Evolutionary conservation across 192 early-diverging fungal species (phyloP).

Genomic region (Coemansia sp.): DNA sequence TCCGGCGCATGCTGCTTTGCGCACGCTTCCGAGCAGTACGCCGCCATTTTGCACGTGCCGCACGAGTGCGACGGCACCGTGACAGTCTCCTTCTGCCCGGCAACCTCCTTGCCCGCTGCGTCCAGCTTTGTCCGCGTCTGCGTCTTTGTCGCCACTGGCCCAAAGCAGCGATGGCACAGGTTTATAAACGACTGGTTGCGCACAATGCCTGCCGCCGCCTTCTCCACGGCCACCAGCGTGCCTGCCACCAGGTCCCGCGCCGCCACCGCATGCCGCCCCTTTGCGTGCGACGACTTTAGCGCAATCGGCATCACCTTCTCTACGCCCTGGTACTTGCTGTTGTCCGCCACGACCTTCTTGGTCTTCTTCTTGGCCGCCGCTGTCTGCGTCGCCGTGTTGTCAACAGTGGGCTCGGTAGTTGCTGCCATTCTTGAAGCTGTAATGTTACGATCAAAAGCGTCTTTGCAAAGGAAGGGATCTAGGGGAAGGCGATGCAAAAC

Average conservation of each 20-base stretch:
- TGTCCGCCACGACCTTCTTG: slow-evolving; percentile 53
- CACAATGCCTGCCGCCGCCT: slow-evolving; percentile 56
- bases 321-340: slow-evolving; percentile 44
- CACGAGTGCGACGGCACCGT: slow-evolving; percentile 32
- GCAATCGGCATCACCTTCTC: slow-evolving; percentile 40
- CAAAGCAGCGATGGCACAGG: slow-evolving; percentile 59
- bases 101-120: slow-evolving; percentile 37
- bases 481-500: slow-evolving; percentile 6
- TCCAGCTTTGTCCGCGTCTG: slow-evolving; percentile 47
- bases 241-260: slow-evolving; percentile 50
- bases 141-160: slow-evolving; percentile 35
- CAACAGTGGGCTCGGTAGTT: slow-evolving; percentile 49
- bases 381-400: slow-evolving; percentile 21
- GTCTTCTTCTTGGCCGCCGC: slow-evolving; percentile 38
- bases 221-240: slow-evolving; percentile 54
- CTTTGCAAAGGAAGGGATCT: background rate
- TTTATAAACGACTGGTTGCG: slow-evolving; percentile 56
- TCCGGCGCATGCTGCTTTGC: slow-evolving; percentile 30
- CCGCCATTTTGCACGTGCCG: slow-evolving; percentile 53
- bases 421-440: slow-evolving; percentile 36
- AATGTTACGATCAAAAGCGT: background rate
- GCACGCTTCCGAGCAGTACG: slow-evolving; percentile 63
- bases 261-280: slow-evolving; percentile 58
- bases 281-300: slow-evolving; percentile 52
- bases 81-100: slow-evolving; percentile 29